Base-by-base conservation (phyloP, 345 rosid genomes). In the Brassica carinata region DNA sequence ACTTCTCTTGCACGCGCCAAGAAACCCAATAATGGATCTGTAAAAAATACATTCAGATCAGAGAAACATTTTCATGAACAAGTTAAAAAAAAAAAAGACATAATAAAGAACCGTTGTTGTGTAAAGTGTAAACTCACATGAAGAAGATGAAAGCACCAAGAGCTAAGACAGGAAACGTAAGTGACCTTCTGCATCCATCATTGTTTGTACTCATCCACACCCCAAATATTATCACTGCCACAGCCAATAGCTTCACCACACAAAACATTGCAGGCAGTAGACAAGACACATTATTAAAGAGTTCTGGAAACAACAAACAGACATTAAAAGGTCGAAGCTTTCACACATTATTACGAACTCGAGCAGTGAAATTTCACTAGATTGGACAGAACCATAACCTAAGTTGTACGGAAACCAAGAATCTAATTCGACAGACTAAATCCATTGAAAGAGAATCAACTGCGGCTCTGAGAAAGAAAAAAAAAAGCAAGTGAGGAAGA, bases 121-220 rank as follows among this genome's bases (percentile, higher is more conserved):
- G 15, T 23, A 13, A 43, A 4, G 59, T 53, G 59, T 15, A 74
- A 77, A 64, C 89, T 85, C 71, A 92, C 99, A 94, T 83, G 48
- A 90, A 5, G 65, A 94, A 89, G 77, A 94, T 90, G 81, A 89
- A 75, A 76, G 84, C 95, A 57, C 95, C 98, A 68, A 94, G 94
- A 70, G 91, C 93, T 71, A 94, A 75, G 55, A 92, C 92, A 26
- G 98, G 98, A 71, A 91, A 90, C 63, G 97, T 88, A 14, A 94
- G 92, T 77, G 97, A 88, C 77, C 87, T 91, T 79, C 94, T 76
- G 75, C 98, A 94, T 69, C 86, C 86, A 82, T 94, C 98, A 55
- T 90, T 86, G 77, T 91, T 95, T 74, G 94, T 87, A 87, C 97
- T 91, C 97, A 94, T 90, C 98, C 97, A 94, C 67, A 92, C 94